Evolutionary conservation across 2,329 filamentous ascomycete species (phyloP), one percentile per base, ranked within the genome.

Genomic region (Neofusicoccum sp.): DNA sequence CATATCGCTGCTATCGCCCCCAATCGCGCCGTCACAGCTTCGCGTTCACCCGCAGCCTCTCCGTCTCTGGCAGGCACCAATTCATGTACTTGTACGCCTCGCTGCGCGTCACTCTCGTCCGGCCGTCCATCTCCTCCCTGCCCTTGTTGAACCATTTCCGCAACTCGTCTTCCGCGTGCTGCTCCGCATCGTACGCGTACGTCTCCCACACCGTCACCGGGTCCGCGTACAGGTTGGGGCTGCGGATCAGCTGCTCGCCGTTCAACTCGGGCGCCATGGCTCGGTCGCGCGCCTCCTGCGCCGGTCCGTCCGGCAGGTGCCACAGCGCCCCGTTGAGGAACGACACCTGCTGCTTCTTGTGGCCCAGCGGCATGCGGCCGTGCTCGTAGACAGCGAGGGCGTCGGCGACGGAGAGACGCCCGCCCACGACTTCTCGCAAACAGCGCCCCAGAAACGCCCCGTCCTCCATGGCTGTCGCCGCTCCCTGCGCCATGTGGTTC

Each of bases 391-490:
- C 65, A 4, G 63, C 41, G 30, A 78, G 65, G 4, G 75, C 77
- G 31, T 76, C 71, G 6, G 64, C 34, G 4, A 78, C 62, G 16
- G 60, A 67, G 4, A 79, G 61, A 11, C 65, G 66, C 16, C 73
- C 73, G 24, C 70, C 58, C 2, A 76, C 65, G 4, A 77, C 76
- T 38, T 70, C 66, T 4, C 65, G 67, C 26, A 79, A 66, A 58
- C 75, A 74, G 11, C 69, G 64, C 4, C 70, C 77, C 0, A 79
- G 70, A 61, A 78, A 77, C 3, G 71, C 72, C 8, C 75, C 77
- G 66, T 79, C 76, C 66, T 79, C 76, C 73, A 79, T 78, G 1
- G 72, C 71, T 6, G 74, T 79, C n/a, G 76, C 76, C 14, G 76
- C 76, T 6, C 77, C 76, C 65, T 79, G 77, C 3, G 76, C 76